phyloP scores from a whole-genome alignment of 129 eudicot genomes.

The Gnaphalium uliginosum region DNA sequence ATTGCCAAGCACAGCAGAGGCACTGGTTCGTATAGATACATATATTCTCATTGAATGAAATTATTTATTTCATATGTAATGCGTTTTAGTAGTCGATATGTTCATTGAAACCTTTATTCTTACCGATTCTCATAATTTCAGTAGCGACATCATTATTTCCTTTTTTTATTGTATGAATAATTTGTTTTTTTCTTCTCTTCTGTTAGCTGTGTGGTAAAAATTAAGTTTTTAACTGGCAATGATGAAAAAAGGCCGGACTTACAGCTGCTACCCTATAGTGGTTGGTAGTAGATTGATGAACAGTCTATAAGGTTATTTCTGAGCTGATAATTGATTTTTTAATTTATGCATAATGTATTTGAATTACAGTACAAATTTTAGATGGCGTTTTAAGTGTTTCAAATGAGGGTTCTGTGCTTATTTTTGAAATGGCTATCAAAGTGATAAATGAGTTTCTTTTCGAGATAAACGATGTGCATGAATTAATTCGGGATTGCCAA shows the following conservation, averaged over 20 bases:
- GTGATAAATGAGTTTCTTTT: neutral
- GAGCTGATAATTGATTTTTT: slow-evolving; percentile 35
- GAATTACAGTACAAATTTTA: neutral
- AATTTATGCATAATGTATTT: neutral
- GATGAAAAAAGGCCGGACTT: slow-evolving; percentile 83
- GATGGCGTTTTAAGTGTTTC: neutral
- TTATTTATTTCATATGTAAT: too few relatives aligned
- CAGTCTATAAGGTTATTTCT: slow-evolving; percentile 44
- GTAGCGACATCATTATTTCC: neutral
- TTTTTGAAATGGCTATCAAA: neutral
- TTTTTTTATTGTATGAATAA: neutral
- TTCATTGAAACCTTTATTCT: neutral
- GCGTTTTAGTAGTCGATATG: too few relatives aligned
- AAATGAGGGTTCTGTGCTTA: neutral
- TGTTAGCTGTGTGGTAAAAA: neutral
- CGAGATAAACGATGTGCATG: neutral
- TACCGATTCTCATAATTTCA: neutral
- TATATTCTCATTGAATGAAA: neutral
- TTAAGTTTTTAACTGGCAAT: slow-evolving; percentile 32
- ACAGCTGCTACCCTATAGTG: slow-evolving; percentile 47
- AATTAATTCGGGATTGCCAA: too few relatives aligned
- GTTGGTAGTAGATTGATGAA: slow-evolving; percentile 74
- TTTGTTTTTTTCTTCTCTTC: neutral
- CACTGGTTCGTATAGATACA: slow-evolving; percentile 52
- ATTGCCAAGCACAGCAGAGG: slow-evolving; percentile 64